These are phyloP conservation scores for Hypomyces rosellus DNA, from an alignment of 2,329 filamentous ascomycete genomes.

Conservation along the genomic window DNA sequence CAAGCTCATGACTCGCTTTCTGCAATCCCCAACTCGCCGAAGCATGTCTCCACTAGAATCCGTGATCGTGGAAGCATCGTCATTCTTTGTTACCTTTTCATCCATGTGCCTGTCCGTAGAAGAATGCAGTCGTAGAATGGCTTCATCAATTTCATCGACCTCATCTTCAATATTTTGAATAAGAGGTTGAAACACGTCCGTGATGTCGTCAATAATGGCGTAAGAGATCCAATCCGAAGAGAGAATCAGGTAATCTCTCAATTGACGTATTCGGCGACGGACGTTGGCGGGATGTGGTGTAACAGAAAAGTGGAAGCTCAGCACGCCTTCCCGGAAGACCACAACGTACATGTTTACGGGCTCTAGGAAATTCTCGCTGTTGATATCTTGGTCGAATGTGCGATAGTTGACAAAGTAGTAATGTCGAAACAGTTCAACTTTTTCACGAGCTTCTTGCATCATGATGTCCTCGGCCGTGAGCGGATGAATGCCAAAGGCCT, in stretches of 20 bases:
- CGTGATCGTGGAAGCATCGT: constrained; percentile 36
- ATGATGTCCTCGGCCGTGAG: constrained; percentile 95
- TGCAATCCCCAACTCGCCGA: constrained; percentile 82
- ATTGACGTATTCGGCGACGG: constrained; percentile 81
- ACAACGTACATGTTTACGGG: constrained; percentile 97
- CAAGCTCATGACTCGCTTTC: constrained; percentile 95
- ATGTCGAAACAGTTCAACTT: constrained; percentile 93
- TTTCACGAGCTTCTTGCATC: constrained; percentile 94
- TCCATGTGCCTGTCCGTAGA: constrained; percentile 36
- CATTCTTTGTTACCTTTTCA: constrained; percentile 39
- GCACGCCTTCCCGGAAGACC: constrained; percentile 89
- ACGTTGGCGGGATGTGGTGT: constrained; percentile 96
- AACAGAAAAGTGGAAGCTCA: constrained; percentile 96
- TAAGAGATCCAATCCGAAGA: constrained; percentile 98
- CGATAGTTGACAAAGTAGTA: constrained; percentile 99
- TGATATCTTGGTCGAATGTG: constrained; percentile 90
- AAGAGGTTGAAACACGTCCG: constrained; percentile 87
- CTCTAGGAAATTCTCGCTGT: constrained; percentile 84
- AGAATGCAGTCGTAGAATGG: constrained; percentile 76
- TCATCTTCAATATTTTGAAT: constrained; percentile 93
- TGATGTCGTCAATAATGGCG: constrained; percentile 96
- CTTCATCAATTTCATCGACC: constrained; percentile 94
- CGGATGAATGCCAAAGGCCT: constrained; percentile 92
- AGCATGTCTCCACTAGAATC: constrained; percentile 73
- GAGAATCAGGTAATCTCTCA: constrained; percentile 88